Base-by-base conservation (phyloP, 2,329 filamentous ascomycete species). In the Aspergillus sp. region DNA sequence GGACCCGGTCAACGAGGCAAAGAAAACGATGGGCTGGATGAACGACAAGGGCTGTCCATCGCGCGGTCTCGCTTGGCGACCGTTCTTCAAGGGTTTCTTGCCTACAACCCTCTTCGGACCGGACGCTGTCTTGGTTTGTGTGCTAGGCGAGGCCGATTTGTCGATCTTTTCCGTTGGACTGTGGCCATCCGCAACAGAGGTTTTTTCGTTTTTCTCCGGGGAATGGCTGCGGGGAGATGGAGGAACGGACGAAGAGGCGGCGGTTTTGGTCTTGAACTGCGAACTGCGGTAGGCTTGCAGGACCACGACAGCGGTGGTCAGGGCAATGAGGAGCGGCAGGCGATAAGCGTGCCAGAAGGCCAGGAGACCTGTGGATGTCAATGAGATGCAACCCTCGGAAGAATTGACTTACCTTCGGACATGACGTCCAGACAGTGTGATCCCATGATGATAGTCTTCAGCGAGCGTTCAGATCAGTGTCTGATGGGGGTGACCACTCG, bases 1-100 rank as follows among this genome's bases (percentile, higher is more conserved):
- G 19, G 77, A 83, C 3, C 80, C 85, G 3, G 85, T 93, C 35
- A 96, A 68, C 1, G 88, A 93, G 2, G 86, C 89, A 64, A 82
- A 96, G 65, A 95, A 96, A 19, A 95, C 63, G 11, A 93, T 60
- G 2, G 82, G 73, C 53, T 89, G 82, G 25, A 64, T 56, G 26
- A 45, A 51, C 4, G 49, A 47, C 22, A 52, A 28, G 6, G 44
- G 42, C 6, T 42, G 28, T 11, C 39, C 32, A 14, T 52, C 39
- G 14, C 34, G 38, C 1, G 44, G 39, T 27, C 30, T 33, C 13
- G 38, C 38, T 14, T 44, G 50, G 15, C 43, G 39, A 11, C 47
- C 44, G 11, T 45, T 46, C 35, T 55, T 57, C 10, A 40, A 32
- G 3, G 52, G 51, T 22, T 50, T 57, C 30, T 50, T 59, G 15